Conservation (phyloP, 2,329 filamentous ascomycete species). For the Aspergillus versicolor region DNA sequence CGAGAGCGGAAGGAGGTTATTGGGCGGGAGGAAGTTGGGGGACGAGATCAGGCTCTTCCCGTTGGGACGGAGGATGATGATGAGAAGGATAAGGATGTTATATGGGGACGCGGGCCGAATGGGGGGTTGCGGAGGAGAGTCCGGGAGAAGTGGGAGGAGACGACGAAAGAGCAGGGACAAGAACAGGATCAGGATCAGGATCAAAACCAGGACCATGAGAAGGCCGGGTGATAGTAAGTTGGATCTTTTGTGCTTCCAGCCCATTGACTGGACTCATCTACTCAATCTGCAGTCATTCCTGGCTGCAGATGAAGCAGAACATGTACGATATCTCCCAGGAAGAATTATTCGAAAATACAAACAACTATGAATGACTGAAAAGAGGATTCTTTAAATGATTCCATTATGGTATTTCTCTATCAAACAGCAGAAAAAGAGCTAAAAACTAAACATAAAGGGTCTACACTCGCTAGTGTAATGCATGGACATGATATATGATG, state of each 20-base stretch:
- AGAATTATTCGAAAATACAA: not conserved
- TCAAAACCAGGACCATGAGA: conserved; percentile 5
- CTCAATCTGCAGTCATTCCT: not conserved
- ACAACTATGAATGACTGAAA: not conserved
- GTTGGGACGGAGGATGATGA: not conserved
- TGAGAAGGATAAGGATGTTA: conserved; percentile 31
- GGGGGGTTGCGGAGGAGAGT: conserved; percentile 42
- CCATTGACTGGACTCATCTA: conserved; percentile 11
- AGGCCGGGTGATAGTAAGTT: conserved; percentile 7
- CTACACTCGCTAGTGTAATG: conserved; percentile 18
- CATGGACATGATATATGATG: conserved; percentile 4
- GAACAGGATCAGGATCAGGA: conserved; percentile 6
- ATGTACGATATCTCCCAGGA: conserved; percentile 5
- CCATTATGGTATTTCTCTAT: conserved; percentile 10
- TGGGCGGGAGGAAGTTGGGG: conserved; percentile 19
- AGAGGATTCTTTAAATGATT: not conserved
- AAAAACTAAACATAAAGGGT: conserved; percentile 7
- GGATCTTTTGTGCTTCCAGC: not conserved
- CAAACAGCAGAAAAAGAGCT: conserved; percentile 1
- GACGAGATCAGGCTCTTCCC: not conserved
- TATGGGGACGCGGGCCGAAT: conserved; percentile 43
- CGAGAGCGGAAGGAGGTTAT: conserved; percentile 42
- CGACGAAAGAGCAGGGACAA: conserved; percentile 14
- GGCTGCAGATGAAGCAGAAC: not conserved
- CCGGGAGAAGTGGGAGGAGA: conserved; percentile 39